Percentiles rank a stretch among this genome's conserved stretches.
These are phyloP conservation scores for Dendrobium officinale DNA, from an alignment of 106 monocot genomes.

Conservation along the genomic window DNA sequence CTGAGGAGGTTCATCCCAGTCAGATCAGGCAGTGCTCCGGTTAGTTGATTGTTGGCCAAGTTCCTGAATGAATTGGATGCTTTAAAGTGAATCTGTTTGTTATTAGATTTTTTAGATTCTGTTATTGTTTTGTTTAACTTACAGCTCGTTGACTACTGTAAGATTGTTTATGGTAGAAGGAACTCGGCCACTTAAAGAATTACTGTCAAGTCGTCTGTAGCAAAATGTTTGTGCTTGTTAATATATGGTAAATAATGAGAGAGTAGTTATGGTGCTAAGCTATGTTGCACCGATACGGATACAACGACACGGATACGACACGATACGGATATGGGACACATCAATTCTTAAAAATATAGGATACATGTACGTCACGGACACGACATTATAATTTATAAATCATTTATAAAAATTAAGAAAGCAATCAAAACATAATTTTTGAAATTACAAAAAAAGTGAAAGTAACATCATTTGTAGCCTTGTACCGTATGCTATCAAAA, in stretches of 20 bases:
- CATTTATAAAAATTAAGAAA: no score
- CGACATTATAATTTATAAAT: no score
- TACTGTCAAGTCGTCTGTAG: slow-evolving; percentile 72
- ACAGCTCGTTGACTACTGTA: slow-evolving; percentile 50
- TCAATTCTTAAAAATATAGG: no score
- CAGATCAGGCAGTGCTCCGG: slow-evolving; percentile 55
- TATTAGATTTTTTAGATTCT: not conserved
- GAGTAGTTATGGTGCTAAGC: not conserved
- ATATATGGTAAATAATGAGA: not conserved
- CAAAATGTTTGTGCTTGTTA: not conserved
- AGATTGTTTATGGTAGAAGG: slow-evolving; percentile 66
- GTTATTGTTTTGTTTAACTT: slow-evolving; percentile 21
- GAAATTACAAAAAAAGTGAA: no score
- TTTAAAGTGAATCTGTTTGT: not conserved
- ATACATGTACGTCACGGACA: no score
- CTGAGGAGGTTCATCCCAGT: slow-evolving; percentile 38
- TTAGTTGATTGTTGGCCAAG: slow-evolving; percentile 69
- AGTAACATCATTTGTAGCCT: no score
- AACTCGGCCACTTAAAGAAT: slow-evolving; percentile 52
- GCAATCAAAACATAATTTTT: no score
- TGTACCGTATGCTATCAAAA: no score
- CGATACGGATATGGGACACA: no score
- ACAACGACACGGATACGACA: no score
- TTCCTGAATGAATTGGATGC: slow-evolving; percentile 36
- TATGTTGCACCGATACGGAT: no score